Percentiles rank a stretch among this genome's conserved stretches.
Conservation (phyloP, 495 filamentous ascomycete species). For the Penicillium taxi region DNA sequence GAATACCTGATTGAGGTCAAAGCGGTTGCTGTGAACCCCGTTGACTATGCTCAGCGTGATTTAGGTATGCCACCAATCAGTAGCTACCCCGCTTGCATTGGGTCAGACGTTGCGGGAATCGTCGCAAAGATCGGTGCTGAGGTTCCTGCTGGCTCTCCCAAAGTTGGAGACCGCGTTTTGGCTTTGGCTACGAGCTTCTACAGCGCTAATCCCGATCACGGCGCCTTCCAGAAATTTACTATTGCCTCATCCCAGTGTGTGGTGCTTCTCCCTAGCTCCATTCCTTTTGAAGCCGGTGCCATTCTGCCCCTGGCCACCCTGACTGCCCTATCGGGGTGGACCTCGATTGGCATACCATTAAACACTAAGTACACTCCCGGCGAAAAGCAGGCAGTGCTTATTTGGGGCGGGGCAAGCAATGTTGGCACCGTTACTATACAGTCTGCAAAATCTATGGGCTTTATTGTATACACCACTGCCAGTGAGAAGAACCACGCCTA, state of each 20-base stretch:
- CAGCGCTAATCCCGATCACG: conserved; percentile 23
- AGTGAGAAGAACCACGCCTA: no score
- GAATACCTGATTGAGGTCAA: conserved; percentile 12
- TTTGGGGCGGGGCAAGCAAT: no score
- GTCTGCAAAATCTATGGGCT: conserved; percentile 31
- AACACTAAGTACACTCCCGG: conserved; percentile 17
- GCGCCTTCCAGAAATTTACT: conserved; percentile 20
- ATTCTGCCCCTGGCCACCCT: conserved; percentile 31
- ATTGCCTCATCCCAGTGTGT: conserved; percentile 16
- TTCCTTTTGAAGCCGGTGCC: conserved; percentile 33
- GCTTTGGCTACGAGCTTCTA: conserved; percentile 26
- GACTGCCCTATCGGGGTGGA: conserved; percentile 26
- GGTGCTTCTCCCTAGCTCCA: conserved; percentile 24
- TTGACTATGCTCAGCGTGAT: conserved; percentile 6
- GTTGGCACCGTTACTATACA: conserved; percentile 33
- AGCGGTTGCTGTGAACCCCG: conserved; percentile 8
- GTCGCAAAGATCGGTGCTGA: no score
- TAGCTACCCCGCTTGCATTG: conserved; percentile 28
- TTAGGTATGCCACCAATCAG: conserved; percentile 8
- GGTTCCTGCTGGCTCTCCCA: no score
- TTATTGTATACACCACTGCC: conserved; percentile 39
- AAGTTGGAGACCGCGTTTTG: conserved; percentile 26
- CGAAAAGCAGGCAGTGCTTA: conserved; percentile 30
- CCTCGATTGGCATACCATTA: conserved; percentile 27
- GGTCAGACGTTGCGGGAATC: conserved; percentile 6